phyloP scores from a whole-genome alignment of 2,329 filamentous ascomycete genomes.

The Cryphonectria radicalis region DNA sequence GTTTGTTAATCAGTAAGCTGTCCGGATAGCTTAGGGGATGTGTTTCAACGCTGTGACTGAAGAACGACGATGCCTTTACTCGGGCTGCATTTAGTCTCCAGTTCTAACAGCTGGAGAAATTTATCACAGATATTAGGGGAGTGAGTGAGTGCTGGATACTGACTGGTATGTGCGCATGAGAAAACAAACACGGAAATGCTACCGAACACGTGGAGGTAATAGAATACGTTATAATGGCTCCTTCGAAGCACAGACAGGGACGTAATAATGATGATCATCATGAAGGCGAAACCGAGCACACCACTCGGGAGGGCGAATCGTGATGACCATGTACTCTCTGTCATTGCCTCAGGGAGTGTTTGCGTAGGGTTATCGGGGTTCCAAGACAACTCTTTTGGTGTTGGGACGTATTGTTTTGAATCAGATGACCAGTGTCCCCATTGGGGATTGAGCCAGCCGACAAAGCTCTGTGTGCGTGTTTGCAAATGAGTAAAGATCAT shows the following conservation, averaged over 20 bases:
- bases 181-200: slow-evolving; percentile 22
- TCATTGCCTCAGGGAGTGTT: slow-evolving; percentile 22
- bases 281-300: slow-evolving; percentile 14
- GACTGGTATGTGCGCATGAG: slow-evolving; percentile 27
- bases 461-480: background rate
- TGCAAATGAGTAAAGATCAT: background rate
- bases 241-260: slow-evolving; percentile 27
- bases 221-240: slow-evolving; percentile 29
- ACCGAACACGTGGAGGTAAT: slow-evolving; percentile 27
- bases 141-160: background rate
- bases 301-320: slow-evolving; percentile 23
- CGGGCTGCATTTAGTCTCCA: background rate
- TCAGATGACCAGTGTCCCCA: background rate
- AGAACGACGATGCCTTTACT: background rate
- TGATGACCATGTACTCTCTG: slow-evolving; percentile 16
- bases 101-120: background rate
- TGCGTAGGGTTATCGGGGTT: slow-evolving; percentile 29
- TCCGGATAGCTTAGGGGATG: background rate
- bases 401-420: background rate
- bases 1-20: background rate
- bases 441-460: background rate
- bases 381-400: slow-evolving; percentile 20
- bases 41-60: background rate
- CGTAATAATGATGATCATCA: slow-evolving; percentile 25
- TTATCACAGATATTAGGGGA: background rate